A percentile compares a stretch with the other conserved stretches of the same genome.
Conservation (phyloP, 192 early-diverging fungal species). For the Rhizophlyctis rosea region DNA sequence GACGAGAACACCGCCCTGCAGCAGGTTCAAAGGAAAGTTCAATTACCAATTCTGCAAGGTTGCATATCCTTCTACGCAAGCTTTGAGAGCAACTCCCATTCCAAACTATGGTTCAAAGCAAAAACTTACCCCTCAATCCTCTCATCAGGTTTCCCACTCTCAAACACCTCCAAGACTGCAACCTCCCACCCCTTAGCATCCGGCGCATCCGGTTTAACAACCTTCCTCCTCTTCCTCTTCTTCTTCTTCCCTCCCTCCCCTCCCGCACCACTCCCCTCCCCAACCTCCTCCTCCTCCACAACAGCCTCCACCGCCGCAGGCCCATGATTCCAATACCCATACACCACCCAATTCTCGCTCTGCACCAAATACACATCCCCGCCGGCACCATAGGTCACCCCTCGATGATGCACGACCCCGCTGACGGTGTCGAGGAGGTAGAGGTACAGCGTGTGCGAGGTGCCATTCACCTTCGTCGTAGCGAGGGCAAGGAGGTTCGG, state of each 20-base stretch:
- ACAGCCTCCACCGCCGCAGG: slow-evolving; percentile 26
- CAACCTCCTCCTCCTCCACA: slow-evolving; percentile 14
- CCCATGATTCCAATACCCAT: slow-evolving; percentile 85
- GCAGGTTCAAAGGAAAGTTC: no score
- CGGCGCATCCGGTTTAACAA: slow-evolving; percentile 11
- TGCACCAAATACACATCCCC: slow-evolving; percentile 65
- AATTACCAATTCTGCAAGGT: no score
- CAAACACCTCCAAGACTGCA: slow-evolving; percentile 84
- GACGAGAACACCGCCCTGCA: slow-evolving; percentile 72
- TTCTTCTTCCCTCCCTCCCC: slow-evolving; percentile 5
- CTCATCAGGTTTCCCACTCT: slow-evolving; percentile 65
- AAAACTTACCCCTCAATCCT: slow-evolving; percentile 58
- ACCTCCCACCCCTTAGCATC: slow-evolving; percentile 70
- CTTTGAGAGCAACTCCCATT: no score
- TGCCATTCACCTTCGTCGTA: slow-evolving; percentile 41
- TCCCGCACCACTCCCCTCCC: slow-evolving; percentile 7
- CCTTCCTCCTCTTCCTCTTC: slow-evolving; percentile 21
- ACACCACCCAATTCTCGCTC: slow-evolving; percentile 85
- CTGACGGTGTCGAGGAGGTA: slow-evolving; percentile 88
- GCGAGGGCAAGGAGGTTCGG: slow-evolving; percentile 82
- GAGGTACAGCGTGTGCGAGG: slow-evolving; percentile 50
- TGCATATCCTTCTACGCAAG: no score
- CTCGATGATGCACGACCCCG: slow-evolving; percentile 76
- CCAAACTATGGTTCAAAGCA: slow-evolving; percentile 5
- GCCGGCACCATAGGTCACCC: slow-evolving; percentile 26